Base-by-base conservation (phyloP, 2,329 filamentous ascomycete genomes). In the Fonsecaea multimorphosa region DNA sequence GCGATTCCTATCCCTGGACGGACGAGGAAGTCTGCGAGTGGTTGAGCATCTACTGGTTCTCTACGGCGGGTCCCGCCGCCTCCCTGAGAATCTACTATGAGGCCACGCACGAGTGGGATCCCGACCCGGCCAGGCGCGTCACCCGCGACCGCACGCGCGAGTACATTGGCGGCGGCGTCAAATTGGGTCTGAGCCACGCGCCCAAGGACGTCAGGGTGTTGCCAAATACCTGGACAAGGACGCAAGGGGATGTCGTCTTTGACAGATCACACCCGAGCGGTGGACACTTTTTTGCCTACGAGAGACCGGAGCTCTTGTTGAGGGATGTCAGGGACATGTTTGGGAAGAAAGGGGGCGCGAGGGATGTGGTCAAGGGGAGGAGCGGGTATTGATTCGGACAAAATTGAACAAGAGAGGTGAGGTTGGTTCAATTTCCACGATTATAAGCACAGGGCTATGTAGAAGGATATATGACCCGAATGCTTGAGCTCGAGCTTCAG, bases 1-100 rank as follows among this genome's bases (percentile, higher is more conserved):
- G 87, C 0, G 90, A 93, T 72, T 72, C 71, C 0, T 92, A 92
- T 73, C 79, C 84, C 0, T 93, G 90, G 90, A 89, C 86, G 0
- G 88, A 92, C 67, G 89, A 93, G 61, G 90, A 93, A 77, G 83
- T 93, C 8, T 78, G 91, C 29, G 91, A 87, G 0, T 94, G 90
- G 91, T 78, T 93, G 0, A 86, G 83, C 57, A 84, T 93, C 44
- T 93, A 93, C 75, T 87, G 84, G 74, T 92, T 92, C 77, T 88
- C 86, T 8, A 83, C 79, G 0, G 88, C 89, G 0, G 90, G 91
- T 0, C 87, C 91, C 0, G 87, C 87, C 1, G 89, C 91, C 0
- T 87, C 85, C 66, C 74, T 86, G 8, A 77, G 88, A 7, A 91
- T 93, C 56, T 94, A 94, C 77, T 92, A 92, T 72, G 91, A 93